These are phyloP conservation scores for Annona squamosa DNA, from an alignment of 164 flowering plant species.

Conservation along the genomic window DNA sequence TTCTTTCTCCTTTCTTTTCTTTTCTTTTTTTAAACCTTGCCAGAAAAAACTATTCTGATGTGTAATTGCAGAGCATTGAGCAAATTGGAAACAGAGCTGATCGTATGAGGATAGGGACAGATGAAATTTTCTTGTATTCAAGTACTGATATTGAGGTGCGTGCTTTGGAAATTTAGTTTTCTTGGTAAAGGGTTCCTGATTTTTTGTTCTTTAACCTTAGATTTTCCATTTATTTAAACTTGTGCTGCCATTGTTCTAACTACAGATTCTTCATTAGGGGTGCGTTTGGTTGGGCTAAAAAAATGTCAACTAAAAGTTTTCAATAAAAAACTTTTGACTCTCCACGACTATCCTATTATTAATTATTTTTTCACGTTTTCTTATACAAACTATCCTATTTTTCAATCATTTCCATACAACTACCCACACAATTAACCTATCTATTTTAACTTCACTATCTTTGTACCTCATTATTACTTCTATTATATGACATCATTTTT, in stretches of 20 bases:
- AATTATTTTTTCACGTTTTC: too few relatives aligned
- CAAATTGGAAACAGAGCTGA: slow-evolving; percentile 93
- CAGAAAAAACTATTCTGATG: not conserved
- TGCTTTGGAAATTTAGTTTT: slow-evolving; percentile 6
- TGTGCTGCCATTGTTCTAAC: not conserved
- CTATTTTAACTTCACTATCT: too few relatives aligned
- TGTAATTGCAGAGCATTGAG: slow-evolving; percentile 66
- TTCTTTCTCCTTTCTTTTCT: not conserved
- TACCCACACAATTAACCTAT: too few relatives aligned
- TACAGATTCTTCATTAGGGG: not conserved
- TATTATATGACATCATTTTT: too few relatives aligned
- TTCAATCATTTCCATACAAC: too few relatives aligned
- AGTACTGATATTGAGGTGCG: slow-evolving; percentile 86
- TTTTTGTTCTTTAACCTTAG: not conserved
- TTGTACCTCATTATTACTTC: too few relatives aligned
- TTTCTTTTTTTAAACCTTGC: not conserved
- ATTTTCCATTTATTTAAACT: not conserved
- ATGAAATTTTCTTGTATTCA: slow-evolving; percentile 69
- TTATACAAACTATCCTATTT: too few relatives aligned
- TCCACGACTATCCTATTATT: too few relatives aligned
- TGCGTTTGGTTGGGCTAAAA: too few relatives aligned
- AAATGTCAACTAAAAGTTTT: too few relatives aligned
- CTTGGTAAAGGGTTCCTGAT: not conserved
- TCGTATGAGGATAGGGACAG: slow-evolving; percentile 60
- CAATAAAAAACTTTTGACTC: too few relatives aligned